Base-by-base conservation (phyloP, 2,329 filamentous ascomycete genomes). In the Pseudocercospora musae region DNA sequence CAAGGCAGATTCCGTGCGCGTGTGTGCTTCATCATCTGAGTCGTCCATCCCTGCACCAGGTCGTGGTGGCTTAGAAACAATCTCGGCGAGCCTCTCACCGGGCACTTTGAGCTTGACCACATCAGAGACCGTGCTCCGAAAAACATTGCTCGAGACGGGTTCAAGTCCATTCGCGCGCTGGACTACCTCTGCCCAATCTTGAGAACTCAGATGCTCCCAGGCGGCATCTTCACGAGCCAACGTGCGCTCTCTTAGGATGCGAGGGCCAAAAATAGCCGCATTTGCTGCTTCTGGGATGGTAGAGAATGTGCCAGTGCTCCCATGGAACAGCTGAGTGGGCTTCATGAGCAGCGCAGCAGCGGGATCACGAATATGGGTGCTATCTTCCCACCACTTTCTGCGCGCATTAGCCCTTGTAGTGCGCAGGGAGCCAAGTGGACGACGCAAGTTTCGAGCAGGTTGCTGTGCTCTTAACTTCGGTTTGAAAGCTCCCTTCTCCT, bases 41-140 rank as follows among this genome's bases (percentile, higher is more conserved):
- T 57, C 37, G 18, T 23, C 13, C 25, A 15, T 9, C n/a, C 48
- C 52, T 20, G 42, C 33, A 18, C 33, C 40, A 21, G 62, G 62
- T 18, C 21, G 42, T 29, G 58, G 58, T 33, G 29, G 52, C 37
- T 40, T 23, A 15, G 58, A 60, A 21, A 58, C 46, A 37, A 63
- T 60, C 48, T 42, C 54, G 29, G 55, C 55, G 25, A 63, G 48
- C 46, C 58, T 60, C 21, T 63, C 58, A 49, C 50, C 56, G 13
- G 60, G 42, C 27, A 63, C 50, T 15, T 61, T 66, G 56, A 66
- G 52, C 23, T 33, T 66, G 49, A 66, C 55, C n/a, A 63, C 40
- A 29, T 33, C 29, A 48, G 55, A 46, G 4, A 57, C 18, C 6
- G 55, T 48, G n/a, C 23, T 27, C 23, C 49, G 55, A 9, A 10